Evolutionary conservation across 1,284 basidiomycete genomes (phyloP), one percentile per base, ranked within the genome.

Genomic region (Cutaneotrichosporon curvatum): DNA sequence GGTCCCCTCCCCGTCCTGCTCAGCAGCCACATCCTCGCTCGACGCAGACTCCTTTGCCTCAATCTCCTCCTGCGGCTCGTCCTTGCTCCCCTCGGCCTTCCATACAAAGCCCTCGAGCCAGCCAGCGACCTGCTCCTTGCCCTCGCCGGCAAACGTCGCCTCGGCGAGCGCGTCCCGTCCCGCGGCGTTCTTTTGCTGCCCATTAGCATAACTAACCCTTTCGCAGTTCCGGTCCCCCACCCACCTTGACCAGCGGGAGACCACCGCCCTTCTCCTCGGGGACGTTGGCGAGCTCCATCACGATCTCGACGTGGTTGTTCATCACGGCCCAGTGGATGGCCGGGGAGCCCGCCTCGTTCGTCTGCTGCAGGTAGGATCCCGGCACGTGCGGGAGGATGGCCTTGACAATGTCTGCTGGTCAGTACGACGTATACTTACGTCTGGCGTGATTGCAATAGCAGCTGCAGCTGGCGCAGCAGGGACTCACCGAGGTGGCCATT

Each of bases 321-420:
- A 89, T 67, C 1, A 85, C 80, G 0, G 89, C 88, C 88, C 88
- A 92, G 65, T 92, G 89, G 10, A 92, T 72, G 5, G 89, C 76
- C 2, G 86, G 90, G 14, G 86, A 88, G 48, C 80, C 77, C 2
- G 84, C 77, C 36, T 70, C 69, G 63, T 91, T 92, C 48, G 77
- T 78, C 1, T 74, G 72, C 3, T 79, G 70, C 23, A 88, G 63
- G 2, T 86, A 67, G 2, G 77, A 69, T 1, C 81, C 60, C 1
- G 83, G 76, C 20, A 85, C 43, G 47, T 80, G 65, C 1, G 84
- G 77, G 22, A 48, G 31, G 28, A 57, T 37, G 36, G 23, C 30
- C 15, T 48, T 36, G 42, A 53, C 22, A 14, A 53, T 45, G 32
- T 51, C 47, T 50, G 47, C 1, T 19, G 45, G 28, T 30, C 28